Percentiles rank a stretch among this genome's conserved stretches.
These are phyloP conservation scores for Phytophthora pseudosyringae DNA, from an alignment of 352 stramenopile genomes.

Conservation along the genomic window DNA sequence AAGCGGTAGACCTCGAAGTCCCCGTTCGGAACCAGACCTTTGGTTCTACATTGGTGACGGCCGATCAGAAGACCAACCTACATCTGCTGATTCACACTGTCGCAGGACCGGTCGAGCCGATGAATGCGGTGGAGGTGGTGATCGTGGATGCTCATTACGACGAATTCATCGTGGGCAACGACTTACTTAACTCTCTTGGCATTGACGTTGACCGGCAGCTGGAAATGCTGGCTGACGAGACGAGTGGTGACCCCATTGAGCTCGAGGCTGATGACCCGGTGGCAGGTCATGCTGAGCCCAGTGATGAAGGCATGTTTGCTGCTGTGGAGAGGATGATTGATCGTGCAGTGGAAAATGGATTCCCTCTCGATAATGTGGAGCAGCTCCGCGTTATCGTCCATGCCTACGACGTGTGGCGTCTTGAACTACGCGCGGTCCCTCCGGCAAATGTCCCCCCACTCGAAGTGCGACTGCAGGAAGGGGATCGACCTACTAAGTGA, in stretches of 20 bases:
- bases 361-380: no score
- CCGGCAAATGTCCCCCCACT: no score
- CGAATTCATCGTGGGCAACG: constrained; percentile 25
- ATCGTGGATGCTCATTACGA: constrained; percentile 8
- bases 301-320: no score
- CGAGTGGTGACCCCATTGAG: background rate
- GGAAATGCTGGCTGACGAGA: constrained; percentile 12
- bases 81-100: constrained; percentile 18
- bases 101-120: constrained; percentile 6
- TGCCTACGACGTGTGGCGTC: no score
- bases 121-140: background rate
- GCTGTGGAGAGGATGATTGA: no score
- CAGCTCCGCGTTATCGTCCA: no score
- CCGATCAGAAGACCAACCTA: constrained; percentile 4
- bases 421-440: no score
- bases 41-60: constrained; percentile 1
- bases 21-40: constrained; percentile 11
- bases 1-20: background rate
- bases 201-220: constrained; percentile 25
- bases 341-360: no score
- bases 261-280: background rate
- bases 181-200: constrained; percentile 12
- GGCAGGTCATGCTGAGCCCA: background rate
- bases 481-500: no score
- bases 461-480: no score